Percentiles rank a stretch among this genome's conserved stretches.
phyloP scores from a whole-genome alignment of 2,329 filamentous ascomycete species.

The Colletotrichum filicis region DNA sequence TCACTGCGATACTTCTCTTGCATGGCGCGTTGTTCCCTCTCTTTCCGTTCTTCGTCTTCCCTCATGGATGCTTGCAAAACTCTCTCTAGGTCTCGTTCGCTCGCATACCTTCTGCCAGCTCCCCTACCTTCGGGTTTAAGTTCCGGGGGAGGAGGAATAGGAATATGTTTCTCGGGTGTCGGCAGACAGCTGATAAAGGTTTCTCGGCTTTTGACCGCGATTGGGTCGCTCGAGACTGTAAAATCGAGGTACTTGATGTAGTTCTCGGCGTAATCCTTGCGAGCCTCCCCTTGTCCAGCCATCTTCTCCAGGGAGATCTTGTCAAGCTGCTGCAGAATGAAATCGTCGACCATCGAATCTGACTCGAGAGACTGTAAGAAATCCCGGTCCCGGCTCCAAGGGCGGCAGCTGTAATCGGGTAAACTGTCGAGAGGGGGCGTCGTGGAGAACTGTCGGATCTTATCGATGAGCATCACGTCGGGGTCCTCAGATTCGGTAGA shows the following conservation, averaged over 20 bases:
- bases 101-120: slow-evolving; percentile 68
- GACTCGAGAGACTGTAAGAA: slow-evolving; percentile 56
- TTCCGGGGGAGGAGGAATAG: slow-evolving; percentile 54
- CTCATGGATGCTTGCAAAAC: slow-evolving; percentile 78
- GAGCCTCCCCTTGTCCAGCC: slow-evolving; percentile 51
- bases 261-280: slow-evolving; percentile 55
- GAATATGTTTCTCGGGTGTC: slow-evolving; percentile 30
- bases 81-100: slow-evolving; percentile 78
- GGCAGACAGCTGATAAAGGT: slow-evolving; percentile 52
- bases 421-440: slow-evolving; percentile 67
- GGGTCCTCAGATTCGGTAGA: slow-evolving; percentile 67
- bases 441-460: slow-evolving; percentile 60
- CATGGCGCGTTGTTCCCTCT: slow-evolving; percentile 72
- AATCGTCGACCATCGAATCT: slow-evolving; percentile 53
- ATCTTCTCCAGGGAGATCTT: slow-evolving; percentile 51
- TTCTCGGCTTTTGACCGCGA: slow-evolving; percentile 65
- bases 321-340: slow-evolving; percentile 57
- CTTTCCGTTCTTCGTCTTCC: slow-evolving; percentile 76
- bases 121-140: slow-evolving; percentile 67
- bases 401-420: slow-evolving; percentile 56
- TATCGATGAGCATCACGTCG: slow-evolving; percentile 59
- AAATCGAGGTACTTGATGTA: slow-evolving; percentile 66
- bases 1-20: slow-evolving; percentile 79
- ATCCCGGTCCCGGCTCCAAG: slow-evolving; percentile 60
- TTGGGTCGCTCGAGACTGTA: slow-evolving; percentile 65